Base-by-base conservation (phyloP, 176 grass and related monocot genomes). In the Puya raimondii region DNA sequence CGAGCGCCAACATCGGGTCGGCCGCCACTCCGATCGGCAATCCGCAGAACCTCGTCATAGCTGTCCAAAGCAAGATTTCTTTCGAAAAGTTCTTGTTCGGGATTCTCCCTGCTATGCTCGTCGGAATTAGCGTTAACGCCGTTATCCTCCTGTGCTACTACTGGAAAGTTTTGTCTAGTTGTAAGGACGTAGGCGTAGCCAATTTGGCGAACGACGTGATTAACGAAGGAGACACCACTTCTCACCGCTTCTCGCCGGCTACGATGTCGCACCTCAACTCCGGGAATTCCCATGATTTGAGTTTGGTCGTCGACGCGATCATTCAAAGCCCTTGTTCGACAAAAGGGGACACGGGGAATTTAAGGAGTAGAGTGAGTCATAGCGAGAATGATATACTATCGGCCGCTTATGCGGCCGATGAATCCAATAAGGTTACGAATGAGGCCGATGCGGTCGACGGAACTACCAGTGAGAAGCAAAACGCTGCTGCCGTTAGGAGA, bases 41-140 rank as follows among this genome's bases (percentile, higher is more conserved):
- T 80, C 93, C 93, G 13, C 93, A 97, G 85, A 97, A 97, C 80
- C 68, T 97, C 1, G 89, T 97, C 3, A 97, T 97, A 68, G 93
- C 93, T 49, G 84, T 85, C 1, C 94, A 88, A 74, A 92, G 94
- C 76, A 78, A 87, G 14, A 90, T 97, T 48, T 68, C 94, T 1
- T 97, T 97, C 50, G 86, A 86, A 0, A 67, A 64, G 15, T 92
- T 97, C 75, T 67, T 97, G 0, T 51, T 78, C 10, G 83, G 93
- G 2, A 83, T 97, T 67, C 80, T 97, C 5, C 84, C 93, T 1
- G 93, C 93, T 9, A 92, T 84, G 50, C 76, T 92, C 67, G 64
- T 83, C 7, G 89, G 94, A 2, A 54, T 86, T 17, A 16, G 57
- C 47, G 68, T 92, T 51, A 97, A 97, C 70, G 76, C 80, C 2